Percentiles rank a stretch among this genome's conserved stretches.
These are phyloP conservation scores for Dioscorea dumetorum DNA, from an alignment of 106 monocot species.

Conservation along the genomic window DNA sequence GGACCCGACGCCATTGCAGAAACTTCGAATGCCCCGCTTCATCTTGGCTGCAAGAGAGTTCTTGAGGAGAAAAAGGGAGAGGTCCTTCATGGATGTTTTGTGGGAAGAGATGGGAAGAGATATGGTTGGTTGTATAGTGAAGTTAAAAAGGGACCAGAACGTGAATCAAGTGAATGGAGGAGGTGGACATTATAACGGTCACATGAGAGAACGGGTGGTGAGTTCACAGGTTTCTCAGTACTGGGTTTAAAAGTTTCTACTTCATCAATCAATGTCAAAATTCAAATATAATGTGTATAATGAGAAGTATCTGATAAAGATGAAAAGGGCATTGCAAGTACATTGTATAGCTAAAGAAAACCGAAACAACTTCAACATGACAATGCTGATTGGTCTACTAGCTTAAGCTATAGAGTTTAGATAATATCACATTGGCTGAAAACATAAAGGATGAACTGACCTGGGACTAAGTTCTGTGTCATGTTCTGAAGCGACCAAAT, in stretches of 20 bases:
- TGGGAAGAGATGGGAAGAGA: neutral
- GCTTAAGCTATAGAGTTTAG: too few species aligned
- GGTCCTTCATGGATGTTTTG: constrained; percentile 44
- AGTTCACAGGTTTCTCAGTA: constrained; percentile 4
- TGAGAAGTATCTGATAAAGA: too few species aligned
- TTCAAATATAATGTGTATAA: too few species aligned
- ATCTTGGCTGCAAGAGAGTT: constrained; percentile 60
- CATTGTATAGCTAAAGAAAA: too few species aligned
- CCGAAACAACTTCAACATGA: too few species aligned
- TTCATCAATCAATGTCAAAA: too few species aligned
- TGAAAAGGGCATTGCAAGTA: too few species aligned
- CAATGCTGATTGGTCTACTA: too few species aligned
- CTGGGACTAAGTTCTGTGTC: neutral
- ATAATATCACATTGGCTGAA: too few species aligned
- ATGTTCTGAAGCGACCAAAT: too few species aligned
- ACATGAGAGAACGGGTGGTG: constrained; percentile 30
- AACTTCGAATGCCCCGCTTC: constrained; percentile 67
- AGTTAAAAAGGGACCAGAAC: constrained; percentile 14
- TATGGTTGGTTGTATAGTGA: neutral
- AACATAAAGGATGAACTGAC: neutral
- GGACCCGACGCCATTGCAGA: constrained; percentile 57
- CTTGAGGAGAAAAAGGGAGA: constrained; percentile 63
- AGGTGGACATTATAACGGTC: constrained; percentile 34
- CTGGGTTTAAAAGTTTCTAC: too few species aligned
- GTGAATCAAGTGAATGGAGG: constrained; percentile 44